phyloP scores from a whole-genome alignment of 345 rosid species.

The Geranium rotundifolium region DNA sequence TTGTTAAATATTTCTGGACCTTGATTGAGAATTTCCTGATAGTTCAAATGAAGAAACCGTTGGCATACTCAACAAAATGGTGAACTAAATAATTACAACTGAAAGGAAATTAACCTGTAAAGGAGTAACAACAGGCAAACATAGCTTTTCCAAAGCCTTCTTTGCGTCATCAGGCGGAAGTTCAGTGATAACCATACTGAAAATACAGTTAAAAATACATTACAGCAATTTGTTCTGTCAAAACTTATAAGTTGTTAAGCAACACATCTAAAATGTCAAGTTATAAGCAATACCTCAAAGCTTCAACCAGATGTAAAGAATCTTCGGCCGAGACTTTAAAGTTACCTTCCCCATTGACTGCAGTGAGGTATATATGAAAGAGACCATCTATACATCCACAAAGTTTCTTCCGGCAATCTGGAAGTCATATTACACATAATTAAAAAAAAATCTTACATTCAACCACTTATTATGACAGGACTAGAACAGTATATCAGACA shows the following conservation, averaged over 20 bases:
- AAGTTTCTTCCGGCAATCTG: slow-evolving; percentile 89
- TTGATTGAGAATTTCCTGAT: slow-evolving; percentile 63
- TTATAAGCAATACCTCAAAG: slow-evolving; percentile 50
- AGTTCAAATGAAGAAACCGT: slow-evolving; percentile 8
- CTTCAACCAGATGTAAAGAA: slow-evolving; percentile 85
- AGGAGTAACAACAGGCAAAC: slow-evolving; percentile 75
- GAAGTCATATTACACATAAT: slow-evolving; percentile 14
- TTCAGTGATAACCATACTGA: slow-evolving; percentile 91
- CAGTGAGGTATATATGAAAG: slow-evolving; percentile 64
- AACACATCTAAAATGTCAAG: slow-evolving; percentile 6
- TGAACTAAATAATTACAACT: background rate
- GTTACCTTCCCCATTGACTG: slow-evolving; percentile 69
- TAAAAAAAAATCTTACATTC: background rate
- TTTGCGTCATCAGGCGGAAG: slow-evolving; percentile 82
- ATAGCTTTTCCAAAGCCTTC: slow-evolving; percentile 71
- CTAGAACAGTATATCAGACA: background rate
- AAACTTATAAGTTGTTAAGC: slow-evolving; percentile 7
- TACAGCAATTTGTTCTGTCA: slow-evolving; percentile 7
- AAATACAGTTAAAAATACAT: slow-evolving; percentile 10
- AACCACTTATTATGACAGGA: background rate
- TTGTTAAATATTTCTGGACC: slow-evolving; percentile 71
- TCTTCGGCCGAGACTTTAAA: slow-evolving; percentile 88
- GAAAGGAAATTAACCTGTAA: slow-evolving; percentile 52
- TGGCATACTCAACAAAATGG: slow-evolving; percentile 12
- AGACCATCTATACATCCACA: slow-evolving; percentile 73